Conservation (phyloP, 495 filamentous ascomycete genomes). For the Penicillium macrosclerotiorum region DNA sequence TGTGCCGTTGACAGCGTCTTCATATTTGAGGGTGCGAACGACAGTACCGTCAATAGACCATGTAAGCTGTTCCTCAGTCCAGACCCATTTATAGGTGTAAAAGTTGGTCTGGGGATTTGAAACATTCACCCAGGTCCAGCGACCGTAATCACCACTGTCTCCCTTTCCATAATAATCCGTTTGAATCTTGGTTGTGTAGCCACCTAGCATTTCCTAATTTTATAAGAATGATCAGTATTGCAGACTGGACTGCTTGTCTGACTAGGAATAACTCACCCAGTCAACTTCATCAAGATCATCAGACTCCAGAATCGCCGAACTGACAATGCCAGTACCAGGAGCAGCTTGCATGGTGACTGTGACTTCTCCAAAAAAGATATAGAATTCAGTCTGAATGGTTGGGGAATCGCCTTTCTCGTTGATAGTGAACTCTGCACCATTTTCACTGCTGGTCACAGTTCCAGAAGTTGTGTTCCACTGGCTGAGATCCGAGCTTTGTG, state of each 20-base stretch:
- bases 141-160: slow-evolving; percentile 75
- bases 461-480: slow-evolving; percentile 64
- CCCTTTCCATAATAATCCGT: slow-evolving; percentile 97
- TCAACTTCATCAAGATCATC: slow-evolving; percentile 96
- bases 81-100: slow-evolving; percentile 84
- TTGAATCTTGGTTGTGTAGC: slow-evolving; percentile 65
- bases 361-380: slow-evolving; percentile 74
- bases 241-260: neutral
- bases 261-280: slow-evolving; percentile 65
- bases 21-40: slow-evolving; percentile 65
- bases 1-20: slow-evolving; percentile 58
- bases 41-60: slow-evolving; percentile 77
- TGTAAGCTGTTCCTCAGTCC: slow-evolving; percentile 67
- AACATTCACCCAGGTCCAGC: slow-evolving; percentile 56
- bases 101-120: slow-evolving; percentile 64
- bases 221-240: neutral
- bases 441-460: slow-evolving; percentile 43
- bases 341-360: slow-evolving; percentile 73
- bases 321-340: slow-evolving; percentile 70
- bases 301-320: slow-evolving; percentile 80
- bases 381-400: slow-evolving; percentile 69
- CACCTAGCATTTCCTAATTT: slow-evolving; percentile 52
- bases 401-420: slow-evolving; percentile 68
- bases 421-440: slow-evolving; percentile 71
- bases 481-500: slow-evolving; percentile 43